phyloP scores from a whole-genome alignment of 805 yeast genomes.

The Saccharomycopsis sp. region DNA sequence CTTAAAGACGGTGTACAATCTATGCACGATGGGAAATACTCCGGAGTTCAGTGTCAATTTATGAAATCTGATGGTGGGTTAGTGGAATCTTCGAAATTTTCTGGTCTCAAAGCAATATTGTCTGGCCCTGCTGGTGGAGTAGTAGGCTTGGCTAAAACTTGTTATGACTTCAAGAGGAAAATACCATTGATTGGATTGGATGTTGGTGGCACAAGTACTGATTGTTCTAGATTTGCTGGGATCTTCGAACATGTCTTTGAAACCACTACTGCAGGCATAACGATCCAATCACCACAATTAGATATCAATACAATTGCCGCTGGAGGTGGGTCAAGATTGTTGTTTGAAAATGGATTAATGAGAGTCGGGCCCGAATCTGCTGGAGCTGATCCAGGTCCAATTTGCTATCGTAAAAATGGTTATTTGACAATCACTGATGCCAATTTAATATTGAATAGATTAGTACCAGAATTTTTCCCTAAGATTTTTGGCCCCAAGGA shows the following conservation, averaged over 20 bases:
- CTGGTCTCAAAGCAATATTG: conserved; percentile 81
- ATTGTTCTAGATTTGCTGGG: conserved; percentile 71
- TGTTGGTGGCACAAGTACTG: conserved; percentile 91
- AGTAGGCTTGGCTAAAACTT: conserved; percentile 84
- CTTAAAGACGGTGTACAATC: conserved; percentile 44
- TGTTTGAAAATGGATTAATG: conserved; percentile 65
- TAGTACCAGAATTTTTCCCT: conserved; percentile 71
- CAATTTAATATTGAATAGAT: conserved; percentile 62
- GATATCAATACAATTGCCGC: conserved; percentile 82
- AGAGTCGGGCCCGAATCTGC: conserved; percentile 86
- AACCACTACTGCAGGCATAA: conserved; percentile 76
- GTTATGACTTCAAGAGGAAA: conserved; percentile 47
- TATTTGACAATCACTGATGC: conserved; percentile 85
- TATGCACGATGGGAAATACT: conserved; percentile 26
- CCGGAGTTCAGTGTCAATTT: conserved; percentile 61
- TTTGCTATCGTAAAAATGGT: conserved; percentile 79
- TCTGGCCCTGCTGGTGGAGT: conserved; percentile 99
- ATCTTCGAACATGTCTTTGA: conserved; percentile 73
- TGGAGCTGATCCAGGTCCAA: conserved; percentile 85
- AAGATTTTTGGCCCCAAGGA: conserved; percentile 79
- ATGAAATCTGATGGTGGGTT: conserved; percentile 98
- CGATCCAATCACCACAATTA: conserved; percentile 77
- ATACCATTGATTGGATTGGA: conserved; percentile 75
- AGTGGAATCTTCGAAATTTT: conserved; percentile 73
- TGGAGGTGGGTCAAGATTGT: conserved; percentile 70